Conservation (phyloP, 768 basidiomycete genomes). For the Boletus sp. region DNA sequence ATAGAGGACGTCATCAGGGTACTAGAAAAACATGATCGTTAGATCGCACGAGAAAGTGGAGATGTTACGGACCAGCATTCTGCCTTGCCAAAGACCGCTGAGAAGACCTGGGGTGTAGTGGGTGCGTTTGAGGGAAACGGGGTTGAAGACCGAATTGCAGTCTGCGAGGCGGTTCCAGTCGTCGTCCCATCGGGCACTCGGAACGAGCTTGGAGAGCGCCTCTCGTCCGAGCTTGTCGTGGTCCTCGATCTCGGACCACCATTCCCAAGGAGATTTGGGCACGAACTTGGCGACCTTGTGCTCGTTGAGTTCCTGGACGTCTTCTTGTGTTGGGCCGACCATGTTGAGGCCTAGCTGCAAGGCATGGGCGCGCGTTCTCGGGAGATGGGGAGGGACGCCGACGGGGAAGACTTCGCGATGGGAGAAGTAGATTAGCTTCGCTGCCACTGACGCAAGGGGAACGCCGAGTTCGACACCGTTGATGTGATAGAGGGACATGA, state of each 20-base stretch:
- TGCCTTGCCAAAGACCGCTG: slow-evolving; percentile 61
- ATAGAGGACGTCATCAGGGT: slow-evolving; percentile 20
- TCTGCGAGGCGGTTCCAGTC: slow-evolving; percentile 55
- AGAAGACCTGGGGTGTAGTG: slow-evolving; percentile 52
- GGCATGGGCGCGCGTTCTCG: slow-evolving; percentile 33
- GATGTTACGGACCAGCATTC: slow-evolving; percentile 51
- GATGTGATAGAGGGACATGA: slow-evolving; percentile 30
- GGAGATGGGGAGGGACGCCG: slow-evolving; percentile 38
- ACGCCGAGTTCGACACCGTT: slow-evolving; percentile 26
- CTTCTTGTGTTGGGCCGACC: slow-evolving; percentile 51
- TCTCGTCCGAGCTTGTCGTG: slow-evolving; percentile 25
- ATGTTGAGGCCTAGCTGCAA: slow-evolving; percentile 24
- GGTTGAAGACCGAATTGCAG: slow-evolving; percentile 41
- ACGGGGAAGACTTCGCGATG: slow-evolving; percentile 52
- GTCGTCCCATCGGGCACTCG: slow-evolving; percentile 51
- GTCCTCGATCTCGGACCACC: slow-evolving; percentile 20
- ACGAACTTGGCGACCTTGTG: slow-evolving; percentile 36
- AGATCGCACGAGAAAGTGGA: not conserved
- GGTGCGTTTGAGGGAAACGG: slow-evolving; percentile 28
- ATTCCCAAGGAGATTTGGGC: slow-evolving; percentile 15
- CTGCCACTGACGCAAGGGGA: slow-evolving; percentile 55
- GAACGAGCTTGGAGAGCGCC: slow-evolving; percentile 24
- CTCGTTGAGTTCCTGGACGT: slow-evolving; percentile 57
- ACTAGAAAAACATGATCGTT: slow-evolving; percentile 5
- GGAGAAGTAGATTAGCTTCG: slow-evolving; percentile 62